A percentile compares a stretch with the other conserved stretches of the same genome.
Evolutionary conservation across 116 monocot species (phyloP).

Genomic region (Iris pallida): DNA sequence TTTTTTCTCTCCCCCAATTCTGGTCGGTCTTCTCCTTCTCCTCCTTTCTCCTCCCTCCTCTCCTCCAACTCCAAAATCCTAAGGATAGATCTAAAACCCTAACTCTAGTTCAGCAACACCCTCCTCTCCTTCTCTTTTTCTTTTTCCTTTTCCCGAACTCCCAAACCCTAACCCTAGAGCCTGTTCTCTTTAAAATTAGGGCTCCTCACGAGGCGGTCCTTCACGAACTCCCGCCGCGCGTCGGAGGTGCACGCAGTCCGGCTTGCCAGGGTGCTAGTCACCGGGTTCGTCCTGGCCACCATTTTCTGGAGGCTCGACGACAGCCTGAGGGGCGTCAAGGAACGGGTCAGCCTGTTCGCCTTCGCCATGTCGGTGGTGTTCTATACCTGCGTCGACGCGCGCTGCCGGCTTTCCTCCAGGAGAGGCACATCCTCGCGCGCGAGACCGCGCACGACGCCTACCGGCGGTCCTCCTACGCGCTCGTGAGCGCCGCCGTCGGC

Average conservation of each 20-base stretch:
- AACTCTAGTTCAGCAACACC: no score
- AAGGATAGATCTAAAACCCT: no score
- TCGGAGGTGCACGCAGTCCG: neutral
- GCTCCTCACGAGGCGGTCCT: neutral
- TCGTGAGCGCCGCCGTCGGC: slow-evolving; percentile 46
- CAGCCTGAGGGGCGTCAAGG: slow-evolving; percentile 56
- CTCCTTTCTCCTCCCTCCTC: no score
- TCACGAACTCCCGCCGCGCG: neutral
- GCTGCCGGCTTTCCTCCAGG: slow-evolving; percentile 76
- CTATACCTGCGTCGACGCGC: slow-evolving; percentile 87
- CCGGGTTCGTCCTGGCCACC: neutral
- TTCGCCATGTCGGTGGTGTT: slow-evolving; percentile 78
- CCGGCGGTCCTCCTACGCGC: slow-evolving; percentile 65
- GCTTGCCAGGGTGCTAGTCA: neutral
- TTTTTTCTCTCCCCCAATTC: no score
- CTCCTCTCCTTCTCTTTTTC: no score
- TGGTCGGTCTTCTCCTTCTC: no score
- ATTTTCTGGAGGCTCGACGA: slow-evolving; percentile 24
- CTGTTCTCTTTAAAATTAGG: neutral
- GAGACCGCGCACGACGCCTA: slow-evolving; percentile 86
- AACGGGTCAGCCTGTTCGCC: slow-evolving; percentile 75
- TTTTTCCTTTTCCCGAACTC: no score
- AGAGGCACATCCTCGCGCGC: slow-evolving; percentile 57
- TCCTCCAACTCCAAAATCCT: no score
- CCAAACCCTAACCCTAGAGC: no score